Percentiles rank a stretch among this genome's conserved stretches.
Evolutionary conservation across 768 basidiomycete species (phyloP).

Genomic region (Hemileccinum impolitum): DNA sequence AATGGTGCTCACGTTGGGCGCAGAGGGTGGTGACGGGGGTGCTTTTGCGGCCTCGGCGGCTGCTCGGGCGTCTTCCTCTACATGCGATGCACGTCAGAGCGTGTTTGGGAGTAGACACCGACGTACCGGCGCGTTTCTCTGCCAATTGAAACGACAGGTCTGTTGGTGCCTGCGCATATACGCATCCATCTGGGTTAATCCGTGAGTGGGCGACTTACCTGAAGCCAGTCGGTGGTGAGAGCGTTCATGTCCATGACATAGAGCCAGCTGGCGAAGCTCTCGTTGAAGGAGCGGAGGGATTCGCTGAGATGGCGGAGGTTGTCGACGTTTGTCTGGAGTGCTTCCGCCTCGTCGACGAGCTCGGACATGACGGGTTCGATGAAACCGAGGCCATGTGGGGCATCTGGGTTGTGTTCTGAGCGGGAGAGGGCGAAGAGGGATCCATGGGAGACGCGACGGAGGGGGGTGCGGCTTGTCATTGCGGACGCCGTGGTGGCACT

Average conservation of each 20-base stretch:
- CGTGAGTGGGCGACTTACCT: conserved; percentile 45
- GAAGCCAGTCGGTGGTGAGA: conserved; percentile 89
- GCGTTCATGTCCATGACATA: conserved; percentile 95
- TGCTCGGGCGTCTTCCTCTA: conserved; percentile 56
- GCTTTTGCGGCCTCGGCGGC: conserved; percentile 53
- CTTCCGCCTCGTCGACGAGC: conserved; percentile 84
- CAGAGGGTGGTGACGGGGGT: conserved; percentile 29
- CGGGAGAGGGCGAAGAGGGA: conserved; percentile 84
- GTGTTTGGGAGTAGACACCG: not conserved
- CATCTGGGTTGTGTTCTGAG: conserved; percentile 62
- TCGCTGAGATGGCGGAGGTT: conserved; percentile 68
- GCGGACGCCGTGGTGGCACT: no score
- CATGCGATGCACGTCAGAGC: not conserved
- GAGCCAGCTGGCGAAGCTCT: conserved; percentile 87
- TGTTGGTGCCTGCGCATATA: conserved; percentile 48
- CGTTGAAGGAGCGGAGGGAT: conserved; percentile 83
- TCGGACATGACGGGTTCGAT: conserved; percentile 82
- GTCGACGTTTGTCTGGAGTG: conserved; percentile 71
- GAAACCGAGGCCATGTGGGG: conserved; percentile 82
- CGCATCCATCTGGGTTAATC: not conserved
- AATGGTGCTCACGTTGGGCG: conserved; percentile 8
- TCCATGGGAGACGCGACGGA: conserved; percentile 87
- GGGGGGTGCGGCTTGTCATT: conserved; percentile 61
- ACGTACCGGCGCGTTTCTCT: conserved; percentile 56
- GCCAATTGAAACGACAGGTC: conserved; percentile 59